Evolutionary conservation across 2,329 filamentous ascomycete species (phyloP).

Genomic region (Calonectria fujianensis): DNA sequence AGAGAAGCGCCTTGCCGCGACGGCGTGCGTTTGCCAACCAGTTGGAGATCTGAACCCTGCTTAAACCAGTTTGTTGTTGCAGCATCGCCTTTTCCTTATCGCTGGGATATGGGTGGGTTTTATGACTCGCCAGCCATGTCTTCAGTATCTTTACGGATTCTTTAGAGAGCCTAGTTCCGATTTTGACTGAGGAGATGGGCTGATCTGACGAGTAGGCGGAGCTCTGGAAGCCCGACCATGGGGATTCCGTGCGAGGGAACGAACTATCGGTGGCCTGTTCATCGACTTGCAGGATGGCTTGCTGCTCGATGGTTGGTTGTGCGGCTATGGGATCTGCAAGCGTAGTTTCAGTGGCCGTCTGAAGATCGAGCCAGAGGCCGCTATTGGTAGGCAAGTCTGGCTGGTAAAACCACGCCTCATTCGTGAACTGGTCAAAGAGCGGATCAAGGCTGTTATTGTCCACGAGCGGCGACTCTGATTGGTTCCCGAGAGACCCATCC

Average conservation of each 20-base stretch:
- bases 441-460: neutral
- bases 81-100: conserved; percentile 87
- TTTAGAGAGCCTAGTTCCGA: conserved; percentile 44
- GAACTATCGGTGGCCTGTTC: neutral
- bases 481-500: neutral
- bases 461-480: neutral
- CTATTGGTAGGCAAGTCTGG: neutral
- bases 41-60: conserved; percentile 86
- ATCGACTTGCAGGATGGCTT: neutral
- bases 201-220: neutral
- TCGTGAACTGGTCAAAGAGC: conserved; percentile 7
- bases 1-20: conserved; percentile 77
- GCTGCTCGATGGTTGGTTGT: neutral
- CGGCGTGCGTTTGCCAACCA: conserved; percentile 92
- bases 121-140: conserved; percentile 83
- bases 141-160: conserved; percentile 45
- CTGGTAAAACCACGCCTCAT: neutral
- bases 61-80: conserved; percentile 83
- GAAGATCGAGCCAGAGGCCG: neutral
- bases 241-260: neutral
- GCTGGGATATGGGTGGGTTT: conserved; percentile 86
- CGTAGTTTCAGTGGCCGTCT: neutral
- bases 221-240: conserved; percentile 2
- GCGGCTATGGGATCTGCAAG: neutral
- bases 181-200: conserved; percentile 25